Evolutionary conservation across 1,139 yeast genomes (phyloP).

Genomic region (Sugiyamaella sp.): DNA sequence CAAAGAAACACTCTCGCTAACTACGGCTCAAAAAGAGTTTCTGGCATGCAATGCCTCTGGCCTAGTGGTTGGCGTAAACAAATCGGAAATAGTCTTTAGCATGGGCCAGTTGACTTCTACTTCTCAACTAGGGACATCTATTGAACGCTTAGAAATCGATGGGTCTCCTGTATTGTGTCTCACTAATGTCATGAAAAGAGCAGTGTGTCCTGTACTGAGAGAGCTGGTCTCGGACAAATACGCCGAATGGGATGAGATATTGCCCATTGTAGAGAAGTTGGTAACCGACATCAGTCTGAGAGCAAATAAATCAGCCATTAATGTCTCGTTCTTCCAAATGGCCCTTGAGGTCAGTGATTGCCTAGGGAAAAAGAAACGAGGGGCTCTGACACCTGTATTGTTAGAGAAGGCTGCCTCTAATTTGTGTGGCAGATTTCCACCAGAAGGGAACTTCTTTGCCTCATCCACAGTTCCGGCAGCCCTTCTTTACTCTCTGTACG

Average conservation of each 20-base stretch:
- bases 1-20: not conserved
- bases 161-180: conserved; percentile 18
- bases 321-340: conserved; percentile 34
- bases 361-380: conserved; percentile 11
- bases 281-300: not conserved
- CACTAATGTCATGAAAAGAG: conserved; percentile 17
- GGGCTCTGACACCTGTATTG: too few species aligned
- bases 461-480: conserved; percentile 25
- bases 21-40: conserved; percentile 11
- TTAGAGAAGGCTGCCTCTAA: conserved; percentile 16
- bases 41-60: conserved; percentile 24
- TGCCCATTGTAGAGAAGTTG: conserved; percentile 3
- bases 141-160: conserved; percentile 16
- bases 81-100: conserved; percentile 18
- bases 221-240: conserved; percentile 17
- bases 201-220: conserved; percentile 19
- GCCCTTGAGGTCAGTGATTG: conserved; percentile 26
- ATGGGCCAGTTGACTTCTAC: conserved; percentile 22
- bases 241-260: conserved; percentile 19
- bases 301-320: conserved; percentile 24
- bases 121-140: conserved; percentile 13
- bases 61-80: conserved; percentile 14
- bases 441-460: conserved; percentile 19
- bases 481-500: conserved; percentile 16
- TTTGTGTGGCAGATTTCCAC: conserved; percentile 26